A percentile compares a stretch with the other conserved stretches of the same genome.
Evolutionary conservation across 169 alveolate genomes (phyloP).

Genomic region (Cytauxzoon felis): DNA sequence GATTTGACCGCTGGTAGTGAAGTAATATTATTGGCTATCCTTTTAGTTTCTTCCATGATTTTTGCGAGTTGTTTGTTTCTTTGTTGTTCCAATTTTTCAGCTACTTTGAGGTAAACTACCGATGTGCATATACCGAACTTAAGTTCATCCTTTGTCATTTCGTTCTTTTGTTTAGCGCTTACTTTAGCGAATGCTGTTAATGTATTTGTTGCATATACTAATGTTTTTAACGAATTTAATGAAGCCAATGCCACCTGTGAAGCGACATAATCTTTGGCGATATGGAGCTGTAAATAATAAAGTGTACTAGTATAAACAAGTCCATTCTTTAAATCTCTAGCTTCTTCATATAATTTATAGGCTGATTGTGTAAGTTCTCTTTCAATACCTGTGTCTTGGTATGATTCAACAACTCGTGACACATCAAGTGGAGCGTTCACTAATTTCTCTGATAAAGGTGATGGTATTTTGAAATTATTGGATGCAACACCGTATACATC

Average conservation of each 20-base stretch:
- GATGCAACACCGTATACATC: slow-evolving; percentile 30
- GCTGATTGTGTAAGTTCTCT: slow-evolving; percentile 14
- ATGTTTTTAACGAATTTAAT: slow-evolving; percentile 25
- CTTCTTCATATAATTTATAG: slow-evolving; percentile 6
- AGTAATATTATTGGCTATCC: slow-evolving; percentile 26
- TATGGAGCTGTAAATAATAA: background rate
- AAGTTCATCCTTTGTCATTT: slow-evolving; percentile 2
- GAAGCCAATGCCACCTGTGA: slow-evolving; percentile 18
- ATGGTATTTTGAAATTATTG: slow-evolving; percentile 16
- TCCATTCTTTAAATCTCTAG: slow-evolving; percentile 16
- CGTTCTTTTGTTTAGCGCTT: too few relatives aligned
- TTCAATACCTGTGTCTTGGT: slow-evolving; percentile 22
- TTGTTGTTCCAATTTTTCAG: slow-evolving; percentile 25
- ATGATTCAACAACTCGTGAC: slow-evolving; percentile 11
- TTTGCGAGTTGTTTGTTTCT: slow-evolving; percentile 9
- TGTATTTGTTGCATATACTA: slow-evolving; percentile 10
- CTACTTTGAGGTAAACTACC: slow-evolving; percentile 25
- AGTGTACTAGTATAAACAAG: slow-evolving; percentile 28
- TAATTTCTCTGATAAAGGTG: background rate
- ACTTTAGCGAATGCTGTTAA: slow-evolving; percentile 46
- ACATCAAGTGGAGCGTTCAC: background rate
- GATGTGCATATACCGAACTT: slow-evolving; percentile 36
- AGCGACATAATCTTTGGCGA: slow-evolving; percentile 56
- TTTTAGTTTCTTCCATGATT: slow-evolving; percentile 35
- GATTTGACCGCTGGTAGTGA: slow-evolving; percentile 42